phyloP scores from a whole-genome alignment of 345 rosid species.

The Syzygium aromaticum region DNA sequence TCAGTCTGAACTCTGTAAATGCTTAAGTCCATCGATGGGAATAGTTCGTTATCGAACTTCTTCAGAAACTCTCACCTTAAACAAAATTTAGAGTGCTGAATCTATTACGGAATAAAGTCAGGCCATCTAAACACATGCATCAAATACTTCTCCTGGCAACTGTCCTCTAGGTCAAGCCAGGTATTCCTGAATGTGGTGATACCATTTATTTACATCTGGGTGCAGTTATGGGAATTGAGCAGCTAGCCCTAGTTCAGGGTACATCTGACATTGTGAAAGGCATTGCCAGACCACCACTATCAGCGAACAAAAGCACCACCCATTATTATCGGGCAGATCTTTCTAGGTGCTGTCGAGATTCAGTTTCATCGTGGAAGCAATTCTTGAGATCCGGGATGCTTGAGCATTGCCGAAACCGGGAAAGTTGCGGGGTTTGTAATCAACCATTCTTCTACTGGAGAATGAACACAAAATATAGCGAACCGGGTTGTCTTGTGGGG shows the following conservation, averaged over 20 bases:
- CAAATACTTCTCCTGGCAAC: background rate
- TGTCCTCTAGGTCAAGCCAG: background rate
- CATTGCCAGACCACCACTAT: background rate
- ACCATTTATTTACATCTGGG: background rate
- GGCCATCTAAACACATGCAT: background rate
- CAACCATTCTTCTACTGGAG: background rate
- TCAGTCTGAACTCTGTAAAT: background rate
- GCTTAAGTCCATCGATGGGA: background rate
- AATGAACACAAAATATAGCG: too few species aligned
- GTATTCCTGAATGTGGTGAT: background rate
- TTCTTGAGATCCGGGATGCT: background rate
- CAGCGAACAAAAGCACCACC: background rate
- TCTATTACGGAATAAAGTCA: background rate
- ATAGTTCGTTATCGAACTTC: background rate
- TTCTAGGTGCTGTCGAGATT: background rate
- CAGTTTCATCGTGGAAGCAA: background rate
- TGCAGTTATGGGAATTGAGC: background rate
- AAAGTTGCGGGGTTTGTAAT: background rate
- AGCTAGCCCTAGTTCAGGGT: background rate
- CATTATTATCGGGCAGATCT: background rate
- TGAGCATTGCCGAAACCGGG: background rate
- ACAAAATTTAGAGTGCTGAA: background rate
- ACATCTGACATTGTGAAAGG: background rate
- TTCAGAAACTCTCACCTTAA: background rate
- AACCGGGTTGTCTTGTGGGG: too few species aligned